Evolutionary conservation across 2,329 filamentous ascomycete genomes (phyloP), one percentile per base, ranked within the genome.

Genomic region (Exophiala mesophila): DNA sequence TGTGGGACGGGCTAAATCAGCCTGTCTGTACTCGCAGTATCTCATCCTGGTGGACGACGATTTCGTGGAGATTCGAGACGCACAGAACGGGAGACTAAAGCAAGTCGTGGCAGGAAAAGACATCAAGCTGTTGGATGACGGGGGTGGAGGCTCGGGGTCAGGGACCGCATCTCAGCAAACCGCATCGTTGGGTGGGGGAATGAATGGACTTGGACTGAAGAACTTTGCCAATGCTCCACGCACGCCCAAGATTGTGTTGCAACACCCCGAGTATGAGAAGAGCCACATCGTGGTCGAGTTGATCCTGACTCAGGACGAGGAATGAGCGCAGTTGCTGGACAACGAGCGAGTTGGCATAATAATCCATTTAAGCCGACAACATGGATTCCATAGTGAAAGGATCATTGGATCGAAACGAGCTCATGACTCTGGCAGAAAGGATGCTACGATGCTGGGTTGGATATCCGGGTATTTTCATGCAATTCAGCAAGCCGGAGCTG

Each of bases 21-120:
- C 89, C 2, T 92, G 88, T 49, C 82, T 97, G 68, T 94, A 88
- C 56, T 89, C 88, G 1, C 84, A 88, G 44, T 97, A 95, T 62
- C 77, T 98, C 3, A 72, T 98, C 5, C 78, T 98, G 3, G 95
- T 97, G 68, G 92, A 96, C 62, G 83, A 86, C 16, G 90, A 97
- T 63, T 98, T 97, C 55, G 88, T 98, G 35, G 92, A 98, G 68
- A 88, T 98, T 39, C 80, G 92, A 41, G 97, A 98, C 57, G 92
- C 92, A 13, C 88, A 96, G 69, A 97, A 97, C 59, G 92, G 92
- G 0, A 78, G 94, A 15, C 65, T 98, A 50, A 78, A 92, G 56
- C 92, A 98, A 68, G 92, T 98, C 45, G 94, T 98, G 55, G 83
- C 88, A 0, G 92, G 92, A 0, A 76, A 86, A 49, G 89, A 96